Base-by-base conservation (phyloP, 192 early-diverging fungal genomes). In the Podila minutissima region DNA sequence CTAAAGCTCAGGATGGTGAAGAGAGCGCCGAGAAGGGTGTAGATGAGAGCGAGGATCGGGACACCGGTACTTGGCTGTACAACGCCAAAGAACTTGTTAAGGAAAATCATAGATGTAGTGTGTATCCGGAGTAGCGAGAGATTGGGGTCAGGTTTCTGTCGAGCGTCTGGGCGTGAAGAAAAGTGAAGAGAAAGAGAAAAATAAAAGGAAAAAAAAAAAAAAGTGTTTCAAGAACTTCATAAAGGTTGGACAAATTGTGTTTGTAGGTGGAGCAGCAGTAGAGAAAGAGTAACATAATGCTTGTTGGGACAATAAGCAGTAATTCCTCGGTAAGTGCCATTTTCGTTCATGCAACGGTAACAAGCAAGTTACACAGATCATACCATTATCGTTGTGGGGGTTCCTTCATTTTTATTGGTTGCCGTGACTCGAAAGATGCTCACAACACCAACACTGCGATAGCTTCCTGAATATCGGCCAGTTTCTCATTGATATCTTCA, bases 381-480 rank as follows among this genome's bases (percentile, higher is more conserved):
- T 26, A 5, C 22, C 20, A 8, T 55, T 6, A 55, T 22, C 17
- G 17, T 17, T 19, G n/a, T 4, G 53, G 24, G 24, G 3, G 22
- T 53, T 53, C 4, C 22, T 26, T 11, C 1, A 0, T 24, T 24
- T 55, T 55, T 55, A 22, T 53, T 60, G 33, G 24, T 29, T 60
- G 24, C 8, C 59, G 28, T 32, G 13, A 61, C 31, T 4, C 59
- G 12, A 55, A 26, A 55, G 22, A 55, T 10, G 24, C n/a, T 62
- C 64, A 79, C 11, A 79, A 46, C 1, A 79, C 66, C 62, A 79
- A 49, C 33, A 79, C 41, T 1, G 76, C 76, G 31, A 79, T 79
- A 2, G 76, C 76, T 37, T 79, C 76, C 13, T 79, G 76, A 22
- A 79, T 79, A 19, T 79, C 76, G 2, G 76, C 76, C 66, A 79